Evolutionary conservation across 2,329 filamentous ascomycete species (phyloP).

Genomic region (Aspergillus puulaauensis): DNA sequence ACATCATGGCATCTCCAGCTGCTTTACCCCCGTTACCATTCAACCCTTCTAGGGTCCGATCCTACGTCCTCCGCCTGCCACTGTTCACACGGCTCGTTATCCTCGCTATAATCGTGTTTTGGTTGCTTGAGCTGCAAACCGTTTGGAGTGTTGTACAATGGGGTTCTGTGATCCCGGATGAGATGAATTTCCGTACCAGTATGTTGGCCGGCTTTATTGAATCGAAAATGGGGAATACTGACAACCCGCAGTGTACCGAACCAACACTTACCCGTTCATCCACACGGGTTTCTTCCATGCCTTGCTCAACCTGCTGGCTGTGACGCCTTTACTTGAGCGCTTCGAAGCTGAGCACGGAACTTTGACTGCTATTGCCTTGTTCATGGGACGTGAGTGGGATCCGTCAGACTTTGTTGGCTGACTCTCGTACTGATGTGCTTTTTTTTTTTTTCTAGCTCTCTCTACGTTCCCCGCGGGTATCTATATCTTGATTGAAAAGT

Average conservation of each 20-base stretch:
- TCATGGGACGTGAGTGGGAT: conserved; percentile 76
- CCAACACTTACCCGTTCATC: conserved; percentile 89
- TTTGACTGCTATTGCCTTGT: conserved; percentile 79
- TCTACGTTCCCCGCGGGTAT: conserved; percentile 78
- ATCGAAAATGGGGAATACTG: neutral
- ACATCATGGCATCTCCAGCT: conserved; percentile 46
- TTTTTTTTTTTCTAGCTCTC: conserved; percentile 54
- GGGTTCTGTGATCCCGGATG: conserved; percentile 75
- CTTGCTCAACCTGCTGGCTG: conserved; percentile 72
- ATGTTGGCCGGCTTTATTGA: conserved; percentile 36
- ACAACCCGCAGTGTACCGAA: conserved; percentile 71
- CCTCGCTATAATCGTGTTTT: conserved; percentile 65
- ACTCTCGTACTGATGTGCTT: neutral
- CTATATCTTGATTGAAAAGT: conserved; percentile 77
- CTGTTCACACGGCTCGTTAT: conserved; percentile 77
- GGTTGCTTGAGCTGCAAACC: conserved; percentile 67
- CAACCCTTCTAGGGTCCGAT: conserved; percentile 71
- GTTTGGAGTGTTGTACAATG: conserved; percentile 72
- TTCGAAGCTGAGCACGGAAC: conserved; percentile 94
- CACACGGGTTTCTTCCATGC: conserved; percentile 80
- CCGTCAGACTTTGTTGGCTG: neutral
- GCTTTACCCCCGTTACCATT: conserved; percentile 58
- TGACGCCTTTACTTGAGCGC: conserved; percentile 85
- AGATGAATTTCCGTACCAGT: conserved; percentile 72
- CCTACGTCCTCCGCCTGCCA: conserved; percentile 81